Percentiles rank a stretch among this genome's conserved stretches.
Conservation (phyloP, 2,329 filamentous ascomycete species). For the Fusarium lateritium region DNA sequence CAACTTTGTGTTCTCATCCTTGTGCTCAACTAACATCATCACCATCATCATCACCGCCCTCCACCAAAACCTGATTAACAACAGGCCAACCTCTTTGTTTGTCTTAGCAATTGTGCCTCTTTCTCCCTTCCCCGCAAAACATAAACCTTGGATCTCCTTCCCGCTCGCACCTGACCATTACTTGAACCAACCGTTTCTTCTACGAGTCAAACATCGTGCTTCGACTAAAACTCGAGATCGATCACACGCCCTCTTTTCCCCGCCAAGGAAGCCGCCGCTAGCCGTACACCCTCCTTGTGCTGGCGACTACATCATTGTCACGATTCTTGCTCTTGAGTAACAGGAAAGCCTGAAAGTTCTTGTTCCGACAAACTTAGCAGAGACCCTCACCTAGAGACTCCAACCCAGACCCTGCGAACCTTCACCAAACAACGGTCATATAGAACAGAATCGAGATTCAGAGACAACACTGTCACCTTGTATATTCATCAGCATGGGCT, state of each 20-base stretch:
- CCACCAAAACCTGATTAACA: constrained; percentile 12
- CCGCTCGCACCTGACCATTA: constrained; percentile 39
- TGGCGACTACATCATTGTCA: constrained; percentile 42
- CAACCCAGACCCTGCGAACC: background rate
- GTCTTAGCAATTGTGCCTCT: constrained; percentile 21
- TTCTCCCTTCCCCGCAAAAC: constrained; percentile 30
- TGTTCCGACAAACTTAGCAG: constrained; percentile 1
- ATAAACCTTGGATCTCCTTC: constrained; percentile 26
- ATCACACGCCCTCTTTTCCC: constrained; percentile 44
- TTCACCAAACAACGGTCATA: constrained; percentile 2
- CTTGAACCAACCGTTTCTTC: constrained; percentile 38
- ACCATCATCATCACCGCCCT: background rate
- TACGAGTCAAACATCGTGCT: constrained; percentile 26
- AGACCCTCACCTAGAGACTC: background rate
- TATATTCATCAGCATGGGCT: constrained; percentile 46
- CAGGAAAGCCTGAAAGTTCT: constrained; percentile 10
- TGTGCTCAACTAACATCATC: background rate
- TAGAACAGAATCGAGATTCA: background rate
- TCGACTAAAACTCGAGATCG: constrained; percentile 39
- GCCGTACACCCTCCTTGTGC: constrained; percentile 40
- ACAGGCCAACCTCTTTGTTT: constrained; percentile 2
- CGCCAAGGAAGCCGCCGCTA: constrained; percentile 43
- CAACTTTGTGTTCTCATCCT: background rate
- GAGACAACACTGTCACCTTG: constrained; percentile 8
- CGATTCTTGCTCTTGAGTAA: constrained; percentile 19